Evolutionary conservation across 2,329 filamentous ascomycete genomes (phyloP).

Genomic region (Alternaria sp.): DNA sequence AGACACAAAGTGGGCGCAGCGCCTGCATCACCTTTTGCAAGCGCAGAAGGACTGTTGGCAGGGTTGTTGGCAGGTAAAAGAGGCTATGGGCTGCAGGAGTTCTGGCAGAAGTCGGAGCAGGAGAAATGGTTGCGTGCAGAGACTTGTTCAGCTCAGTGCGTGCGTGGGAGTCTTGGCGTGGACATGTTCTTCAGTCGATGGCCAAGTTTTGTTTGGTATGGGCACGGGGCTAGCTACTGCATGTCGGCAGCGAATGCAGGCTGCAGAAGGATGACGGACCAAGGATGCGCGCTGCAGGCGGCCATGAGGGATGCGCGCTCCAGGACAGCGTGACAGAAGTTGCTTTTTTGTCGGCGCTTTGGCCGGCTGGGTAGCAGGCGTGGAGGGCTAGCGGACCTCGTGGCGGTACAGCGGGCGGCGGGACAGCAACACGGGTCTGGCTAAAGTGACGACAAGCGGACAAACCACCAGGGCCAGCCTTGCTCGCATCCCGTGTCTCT

Average conservation of each 20-base stretch:
- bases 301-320: slow-evolving; percentile 24
- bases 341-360: slow-evolving; percentile 29
- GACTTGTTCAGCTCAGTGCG: neutral
- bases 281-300: slow-evolving; percentile 16
- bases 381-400: slow-evolving; percentile 33
- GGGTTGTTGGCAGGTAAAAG: slow-evolving; percentile 2
- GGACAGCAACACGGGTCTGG: slow-evolving; percentile 27
- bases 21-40: slow-evolving; percentile 9
- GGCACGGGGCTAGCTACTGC: slow-evolving; percentile 13
- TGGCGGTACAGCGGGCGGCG: slow-evolving; percentile 41
- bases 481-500: slow-evolving; percentile 21
- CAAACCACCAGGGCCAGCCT: slow-evolving; percentile 16
- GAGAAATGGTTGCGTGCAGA: no score
- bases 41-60: slow-evolving; percentile 7
- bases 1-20: slow-evolving; percentile 9
- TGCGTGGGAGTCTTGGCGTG: neutral
- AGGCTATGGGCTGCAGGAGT: slow-evolving; percentile 9
- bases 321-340: slow-evolving; percentile 10
- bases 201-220: slow-evolving; percentile 9
- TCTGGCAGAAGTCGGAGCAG: slow-evolving; percentile 7
- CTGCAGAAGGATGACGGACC: neutral
- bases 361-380: slow-evolving; percentile 35
- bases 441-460: slow-evolving; percentile 28
- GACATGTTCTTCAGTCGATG: neutral
- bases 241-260: slow-evolving; percentile 14